phyloP scores from a whole-genome alignment of 306 rosid genomes.

The Alnus glutinosa region DNA sequence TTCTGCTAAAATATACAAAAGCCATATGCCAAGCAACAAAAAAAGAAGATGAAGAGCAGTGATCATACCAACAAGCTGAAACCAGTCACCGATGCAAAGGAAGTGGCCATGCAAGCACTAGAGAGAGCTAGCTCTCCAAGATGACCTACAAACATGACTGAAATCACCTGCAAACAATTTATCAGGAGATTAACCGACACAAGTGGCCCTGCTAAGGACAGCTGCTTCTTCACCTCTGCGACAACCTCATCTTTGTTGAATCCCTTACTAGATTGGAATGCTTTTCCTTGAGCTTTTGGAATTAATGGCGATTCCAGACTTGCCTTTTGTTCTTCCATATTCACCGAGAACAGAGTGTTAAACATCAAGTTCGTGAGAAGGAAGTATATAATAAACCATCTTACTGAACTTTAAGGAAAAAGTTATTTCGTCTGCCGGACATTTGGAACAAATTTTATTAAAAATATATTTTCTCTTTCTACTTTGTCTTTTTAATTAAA shows the following conservation, averaged over 20 bases:
- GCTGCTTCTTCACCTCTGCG: constrained; percentile 38
- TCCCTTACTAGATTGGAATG: background rate
- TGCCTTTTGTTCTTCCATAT: constrained; percentile 25
- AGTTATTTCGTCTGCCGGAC: too few species aligned
- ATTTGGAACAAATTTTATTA: too few species aligned
- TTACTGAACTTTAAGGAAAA: too few species aligned
- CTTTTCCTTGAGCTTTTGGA: constrained; percentile 14
- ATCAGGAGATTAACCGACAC: constrained; percentile 32
- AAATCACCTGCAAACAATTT: constrained; percentile 39
- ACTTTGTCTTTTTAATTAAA: too few species aligned
- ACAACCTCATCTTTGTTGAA: constrained; percentile 20
- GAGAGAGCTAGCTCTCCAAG: constrained; percentile 47
- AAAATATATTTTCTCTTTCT: too few species aligned
- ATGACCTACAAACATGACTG: constrained; percentile 52
- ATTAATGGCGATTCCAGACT: constrained; percentile 18
- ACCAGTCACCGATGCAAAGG: constrained; percentile 52
- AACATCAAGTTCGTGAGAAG: background rate
- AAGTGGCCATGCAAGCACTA: constrained; percentile 53
- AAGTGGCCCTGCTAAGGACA: constrained; percentile 41
- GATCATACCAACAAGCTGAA: constrained; percentile 44
- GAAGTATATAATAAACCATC: too few species aligned
- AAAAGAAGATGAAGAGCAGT: background rate
- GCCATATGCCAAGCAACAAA: too few species aligned
- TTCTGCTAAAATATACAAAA: background rate
- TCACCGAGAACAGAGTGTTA: background rate